Percentiles rank a stretch among this genome's conserved stretches.
Evolutionary conservation across 768 basidiomycete species (phyloP).

Genomic region (Astraeus odoratus): DNA sequence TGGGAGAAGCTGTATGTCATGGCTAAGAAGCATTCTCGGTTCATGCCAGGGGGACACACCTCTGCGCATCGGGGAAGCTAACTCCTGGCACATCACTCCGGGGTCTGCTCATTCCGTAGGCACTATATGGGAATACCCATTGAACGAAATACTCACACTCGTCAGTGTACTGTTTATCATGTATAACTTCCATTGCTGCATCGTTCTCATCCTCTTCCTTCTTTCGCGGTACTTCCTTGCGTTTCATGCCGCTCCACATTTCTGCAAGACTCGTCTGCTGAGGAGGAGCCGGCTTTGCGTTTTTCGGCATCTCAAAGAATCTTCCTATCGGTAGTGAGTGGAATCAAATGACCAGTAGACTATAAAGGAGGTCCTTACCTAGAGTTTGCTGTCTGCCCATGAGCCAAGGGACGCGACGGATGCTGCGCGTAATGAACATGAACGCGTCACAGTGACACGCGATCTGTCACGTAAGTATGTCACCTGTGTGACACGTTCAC

Average conservation of each 20-base stretch:
- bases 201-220: slow-evolving; percentile 15
- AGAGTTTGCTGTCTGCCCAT: slow-evolving; percentile 77
- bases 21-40: too few species aligned
- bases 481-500: background rate
- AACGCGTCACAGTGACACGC: slow-evolving; percentile 1
- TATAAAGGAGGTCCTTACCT: slow-evolving; percentile 34
- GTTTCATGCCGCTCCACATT: slow-evolving; percentile 58
- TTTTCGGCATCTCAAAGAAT: slow-evolving; percentile 70
- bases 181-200: slow-evolving; percentile 5
- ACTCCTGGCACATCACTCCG: slow-evolving; percentile 32
- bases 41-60: background rate
- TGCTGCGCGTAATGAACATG: slow-evolving; percentile 20
- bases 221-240: slow-evolving; percentile 18
- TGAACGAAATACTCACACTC: background rate
- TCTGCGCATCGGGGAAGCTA: slow-evolving; percentile 17
- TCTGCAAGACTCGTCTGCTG: slow-evolving; percentile 77
- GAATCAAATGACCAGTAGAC: background rate
- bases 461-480: background rate
- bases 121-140: background rate
- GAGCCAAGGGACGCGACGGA: slow-evolving; percentile 9
- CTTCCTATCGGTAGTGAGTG: slow-evolving; percentile 40
- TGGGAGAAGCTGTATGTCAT: slow-evolving; percentile 10
- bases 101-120: slow-evolving; percentile 24
- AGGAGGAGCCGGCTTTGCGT: slow-evolving; percentile 55
- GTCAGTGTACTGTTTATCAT: slow-evolving; percentile 8